Evolutionary conservation across 1,284 basidiomycete species (phyloP), one percentile per base, ranked within the genome.

Genomic region (Pseudozyma sp.): DNA sequence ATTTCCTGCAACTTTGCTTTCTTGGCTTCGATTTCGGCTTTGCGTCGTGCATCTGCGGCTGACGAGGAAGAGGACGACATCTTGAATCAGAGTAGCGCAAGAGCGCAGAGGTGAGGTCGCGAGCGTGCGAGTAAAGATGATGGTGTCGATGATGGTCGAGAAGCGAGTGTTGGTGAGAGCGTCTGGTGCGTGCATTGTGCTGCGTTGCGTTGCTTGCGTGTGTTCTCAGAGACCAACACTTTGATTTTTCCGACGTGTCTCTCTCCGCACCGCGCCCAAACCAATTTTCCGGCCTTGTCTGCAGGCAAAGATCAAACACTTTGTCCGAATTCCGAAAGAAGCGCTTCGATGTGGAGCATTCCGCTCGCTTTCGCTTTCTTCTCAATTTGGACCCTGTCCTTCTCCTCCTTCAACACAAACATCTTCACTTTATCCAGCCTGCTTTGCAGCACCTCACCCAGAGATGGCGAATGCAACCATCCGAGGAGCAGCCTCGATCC

Each of bases 1-100:
- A 95, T 88, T 72, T 95, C 93, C 51, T 90, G 93, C 45, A 98
- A 90, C 85, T 94, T 95, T 8, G 91, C 90, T 66, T 91, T 88
- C 86, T 98, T 99, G 44, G 92, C 93, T 86, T 95, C 94, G 70
- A 98, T 93, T 86, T 97, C 95, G 79, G 91, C 89, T 79, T 90
- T 86, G 43, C 91, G 88, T 53, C 86, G 76, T 54, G 87, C 86
- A 38, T 79, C 65, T 13, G 69, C 52, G 16, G 68, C 59, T 4
- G 70, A 70, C 14, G 66, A 54, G 0, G 68, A 54, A 4, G 69
- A 58, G 10, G 61, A 65, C 12, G 60, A 56, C 63, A 72, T 66
- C 39, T 31, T 31, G 25, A 31, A 31, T 31, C 3, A 31, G 25
- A 31, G 25, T 31, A 31, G 25, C 25, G 25, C 25, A 31, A 31